phyloP scores from a whole-genome alignment of 352 stramenopile genomes.

The Pythium grandisporangium region DNA sequence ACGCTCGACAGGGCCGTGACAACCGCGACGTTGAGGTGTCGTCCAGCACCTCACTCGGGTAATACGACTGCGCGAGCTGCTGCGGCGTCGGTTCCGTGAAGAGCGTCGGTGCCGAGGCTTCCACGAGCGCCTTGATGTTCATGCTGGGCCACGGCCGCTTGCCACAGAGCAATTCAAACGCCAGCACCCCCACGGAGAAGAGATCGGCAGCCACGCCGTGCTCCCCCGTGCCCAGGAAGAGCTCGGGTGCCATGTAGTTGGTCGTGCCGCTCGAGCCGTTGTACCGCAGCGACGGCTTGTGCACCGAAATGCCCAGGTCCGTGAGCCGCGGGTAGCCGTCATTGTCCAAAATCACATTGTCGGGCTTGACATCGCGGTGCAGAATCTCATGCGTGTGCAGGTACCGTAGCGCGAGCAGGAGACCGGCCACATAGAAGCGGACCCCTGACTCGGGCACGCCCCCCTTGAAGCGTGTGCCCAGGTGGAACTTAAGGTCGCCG shows the following conservation, averaged over 20 bases:
- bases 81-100: constrained; percentile 17
- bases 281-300: constrained; percentile 28
- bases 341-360: constrained; percentile 83
- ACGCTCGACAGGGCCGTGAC: constrained; percentile 19
- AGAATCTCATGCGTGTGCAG: constrained; percentile 57
- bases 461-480: constrained; percentile 26
- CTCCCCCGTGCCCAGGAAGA: constrained; percentile 39
- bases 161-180: constrained; percentile 39
- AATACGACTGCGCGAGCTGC: constrained; percentile 28
- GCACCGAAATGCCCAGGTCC: constrained; percentile 66
- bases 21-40: constrained; percentile 12
- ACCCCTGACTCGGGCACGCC: constrained; percentile 47
- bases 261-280: constrained; percentile 49
- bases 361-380: constrained; percentile 78
- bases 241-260: constrained; percentile 66
- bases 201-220: constrained; percentile 54
- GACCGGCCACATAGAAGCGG: constrained; percentile 52
- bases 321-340: constrained; percentile 62
- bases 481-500: constrained; percentile 65
- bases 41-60: constrained; percentile 37
- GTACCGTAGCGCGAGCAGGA: constrained; percentile 55
- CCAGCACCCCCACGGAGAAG: constrained; percentile 52
- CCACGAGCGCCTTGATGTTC: constrained; percentile 19
- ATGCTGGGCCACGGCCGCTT: constrained; percentile 34
- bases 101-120: constrained; percentile 16